Percentiles rank a stretch among this genome's conserved stretches.
Evolutionary conservation across 2,329 filamentous ascomycete species (phyloP).

Genomic region (Myriangium duriaei): DNA sequence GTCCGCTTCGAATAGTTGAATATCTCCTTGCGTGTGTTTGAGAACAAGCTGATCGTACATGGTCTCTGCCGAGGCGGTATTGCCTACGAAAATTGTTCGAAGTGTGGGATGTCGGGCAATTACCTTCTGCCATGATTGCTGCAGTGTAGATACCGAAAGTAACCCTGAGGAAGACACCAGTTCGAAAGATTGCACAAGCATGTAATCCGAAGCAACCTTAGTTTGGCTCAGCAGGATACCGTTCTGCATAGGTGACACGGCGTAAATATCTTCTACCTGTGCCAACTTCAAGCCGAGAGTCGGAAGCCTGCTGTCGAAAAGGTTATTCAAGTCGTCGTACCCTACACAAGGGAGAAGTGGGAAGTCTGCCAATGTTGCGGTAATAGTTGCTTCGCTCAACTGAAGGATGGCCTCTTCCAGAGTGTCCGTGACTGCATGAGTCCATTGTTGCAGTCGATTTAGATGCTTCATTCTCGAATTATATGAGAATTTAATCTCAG

Average conservation of each 20-base stretch:
- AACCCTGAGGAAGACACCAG: no score
- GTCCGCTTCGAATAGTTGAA: no score
- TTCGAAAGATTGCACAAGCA: no score
- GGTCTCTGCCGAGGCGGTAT: no score
- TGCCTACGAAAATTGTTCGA: no score
- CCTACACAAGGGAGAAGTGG: neutral
- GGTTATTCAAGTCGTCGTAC: neutral
- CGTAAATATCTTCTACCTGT: slow-evolving; percentile 29
- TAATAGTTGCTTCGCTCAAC: neutral
- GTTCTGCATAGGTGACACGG: slow-evolving; percentile 12
- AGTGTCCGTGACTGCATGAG: neutral
- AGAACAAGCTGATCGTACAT: no score
- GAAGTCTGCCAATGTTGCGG: neutral
- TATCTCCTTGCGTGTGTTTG: no score
- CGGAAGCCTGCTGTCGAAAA: neutral
- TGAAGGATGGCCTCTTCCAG: neutral
- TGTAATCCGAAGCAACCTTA: slow-evolving; percentile 11
- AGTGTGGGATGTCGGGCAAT: no score
- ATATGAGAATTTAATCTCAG: neutral
- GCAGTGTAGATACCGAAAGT: no score
- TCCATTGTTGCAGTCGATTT: neutral
- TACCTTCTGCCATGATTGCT: no score
- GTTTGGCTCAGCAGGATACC: slow-evolving; percentile 12
- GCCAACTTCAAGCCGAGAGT: slow-evolving; percentile 21
- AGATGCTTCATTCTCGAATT: neutral